Percentiles rank a stretch among this genome's conserved stretches.
Evolutionary conservation across 352 stramenopile genomes (phyloP).

Genomic region (Thraustochytrium sp.): DNA sequence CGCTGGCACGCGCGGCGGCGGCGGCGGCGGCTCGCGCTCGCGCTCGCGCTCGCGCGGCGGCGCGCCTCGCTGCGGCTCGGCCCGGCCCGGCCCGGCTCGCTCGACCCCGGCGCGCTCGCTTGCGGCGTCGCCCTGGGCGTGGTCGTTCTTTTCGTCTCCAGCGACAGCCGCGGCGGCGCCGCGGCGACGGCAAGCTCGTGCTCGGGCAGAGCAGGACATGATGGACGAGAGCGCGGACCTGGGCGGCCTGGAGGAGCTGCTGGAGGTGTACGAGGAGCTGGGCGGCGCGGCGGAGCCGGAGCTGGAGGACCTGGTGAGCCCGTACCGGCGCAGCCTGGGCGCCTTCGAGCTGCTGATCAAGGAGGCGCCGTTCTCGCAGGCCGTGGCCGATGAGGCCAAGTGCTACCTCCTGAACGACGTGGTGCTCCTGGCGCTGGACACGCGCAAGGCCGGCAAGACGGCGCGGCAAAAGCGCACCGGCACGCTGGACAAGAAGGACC

Average conservation of each 20-base stretch:
- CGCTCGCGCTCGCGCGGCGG: too few relatives aligned
- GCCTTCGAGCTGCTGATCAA: background rate
- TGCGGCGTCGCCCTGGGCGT: too few relatives aligned
- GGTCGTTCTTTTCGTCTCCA: too few relatives aligned
- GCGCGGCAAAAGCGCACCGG: constrained; percentile 2
- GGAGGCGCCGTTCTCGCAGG: background rate
- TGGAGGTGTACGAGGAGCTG: constrained; percentile 32
- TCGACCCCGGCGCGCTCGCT: too few relatives aligned
- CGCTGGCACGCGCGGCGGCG: too few relatives aligned
- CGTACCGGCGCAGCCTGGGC: background rate
- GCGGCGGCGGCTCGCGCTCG: too few relatives aligned
- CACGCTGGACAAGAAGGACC: constrained; percentile 25
- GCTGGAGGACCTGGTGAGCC: constrained; percentile 19
- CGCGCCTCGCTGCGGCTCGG: too few relatives aligned
- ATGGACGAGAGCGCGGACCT: constrained; percentile 9
- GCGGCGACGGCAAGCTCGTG: too few relatives aligned
- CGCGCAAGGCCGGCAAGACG: background rate
- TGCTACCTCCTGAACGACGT: background rate
- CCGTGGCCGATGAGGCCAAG: background rate
- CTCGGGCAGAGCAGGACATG: too few relatives aligned
- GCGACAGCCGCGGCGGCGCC: too few relatives aligned
- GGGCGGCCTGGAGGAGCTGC: background rate
- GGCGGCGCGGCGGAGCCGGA: background rate
- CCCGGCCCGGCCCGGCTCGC: too few relatives aligned
- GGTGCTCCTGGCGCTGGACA: background rate